Conservation (phyloP, 371 early-diverging fungal species). For the Cladochytrium tenue region DNA sequence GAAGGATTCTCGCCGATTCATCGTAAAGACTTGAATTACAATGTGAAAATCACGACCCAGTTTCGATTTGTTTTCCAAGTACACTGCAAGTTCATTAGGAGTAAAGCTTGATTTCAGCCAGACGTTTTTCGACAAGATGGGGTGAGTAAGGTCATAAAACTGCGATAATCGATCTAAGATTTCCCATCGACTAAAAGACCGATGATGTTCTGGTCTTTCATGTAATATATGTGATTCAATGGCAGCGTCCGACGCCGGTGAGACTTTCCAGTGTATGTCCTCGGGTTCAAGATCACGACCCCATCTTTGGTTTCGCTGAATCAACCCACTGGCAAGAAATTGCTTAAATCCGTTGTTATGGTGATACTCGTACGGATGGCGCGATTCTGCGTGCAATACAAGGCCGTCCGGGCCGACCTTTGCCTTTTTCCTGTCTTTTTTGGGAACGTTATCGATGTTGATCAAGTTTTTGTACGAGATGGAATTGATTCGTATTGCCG, state of each 20-base stretch:
- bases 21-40: slow-evolving; percentile 29
- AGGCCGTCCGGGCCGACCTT: slow-evolving; percentile 15
- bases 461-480: slow-evolving; percentile 27
- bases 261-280: slow-evolving; percentile 20
- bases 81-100: slow-evolving; percentile 9
- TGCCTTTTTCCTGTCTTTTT: slow-evolving; percentile 13
- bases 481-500: slow-evolving; percentile 27
- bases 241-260: not conserved
- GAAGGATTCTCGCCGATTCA: slow-evolving; percentile 25
- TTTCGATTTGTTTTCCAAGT: not conserved
- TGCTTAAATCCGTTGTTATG: slow-evolving; percentile 12
- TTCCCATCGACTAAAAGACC: slow-evolving; percentile 12
- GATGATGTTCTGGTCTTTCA: not conserved
- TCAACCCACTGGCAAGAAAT: slow-evolving; percentile 20
- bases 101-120: slow-evolving; percentile 19
- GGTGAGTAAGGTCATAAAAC: slow-evolving; percentile 30
- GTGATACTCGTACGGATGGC: slow-evolving; percentile 32
- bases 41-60: slow-evolving; percentile 17
- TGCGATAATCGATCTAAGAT: slow-evolving; percentile 18
- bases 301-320: slow-evolving; percentile 10
- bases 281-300: slow-evolving; percentile 14
- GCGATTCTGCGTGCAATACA: slow-evolving; percentile 24
- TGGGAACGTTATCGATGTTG: slow-evolving; percentile 28
- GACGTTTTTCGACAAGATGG: slow-evolving; percentile 19
- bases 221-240: not conserved